A percentile compares a stretch with the other conserved stretches of the same genome.
phyloP scores from a whole-genome alignment of 768 basidiomycete species.

The Sistotremastrum niveocremeum region DNA sequence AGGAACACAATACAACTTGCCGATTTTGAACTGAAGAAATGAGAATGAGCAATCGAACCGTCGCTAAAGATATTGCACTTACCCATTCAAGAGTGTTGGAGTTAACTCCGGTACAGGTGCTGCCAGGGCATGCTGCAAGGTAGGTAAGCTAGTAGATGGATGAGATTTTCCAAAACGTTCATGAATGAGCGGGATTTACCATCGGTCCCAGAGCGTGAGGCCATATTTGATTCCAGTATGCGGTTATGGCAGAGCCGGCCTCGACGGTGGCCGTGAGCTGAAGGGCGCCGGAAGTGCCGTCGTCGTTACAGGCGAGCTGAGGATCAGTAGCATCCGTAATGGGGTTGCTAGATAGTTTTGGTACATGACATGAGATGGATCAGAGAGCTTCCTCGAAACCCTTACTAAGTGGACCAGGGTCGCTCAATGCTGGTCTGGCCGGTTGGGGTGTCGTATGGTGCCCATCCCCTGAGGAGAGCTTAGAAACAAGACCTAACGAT shows the following conservation, averaged over 20 bases:
- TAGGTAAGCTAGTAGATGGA: slow-evolving; percentile 3
- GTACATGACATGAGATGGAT: not conserved
- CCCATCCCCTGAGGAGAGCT: slow-evolving; percentile 1
- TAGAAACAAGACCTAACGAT: not conserved
- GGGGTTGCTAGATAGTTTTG: slow-evolving; percentile 1
- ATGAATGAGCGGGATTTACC: not conserved
- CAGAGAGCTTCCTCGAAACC: not conserved
- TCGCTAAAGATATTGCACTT: not conserved
- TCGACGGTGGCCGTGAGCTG: slow-evolving; percentile 6
- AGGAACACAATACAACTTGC: not conserved
- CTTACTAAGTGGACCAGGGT: slow-evolving; percentile 8
- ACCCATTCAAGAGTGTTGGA: slow-evolving; percentile 7
- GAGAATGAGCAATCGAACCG: not conserved
- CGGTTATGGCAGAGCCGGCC: slow-evolving; percentile 6
- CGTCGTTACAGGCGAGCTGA: slow-evolving; percentile 6
- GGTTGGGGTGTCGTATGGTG: slow-evolving; percentile 3
- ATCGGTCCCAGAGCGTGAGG: slow-evolving; percentile 3
- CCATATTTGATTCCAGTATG: slow-evolving; percentile 7
- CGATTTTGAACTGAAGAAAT: slow-evolving; percentile 9
- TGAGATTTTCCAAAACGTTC: not conserved
- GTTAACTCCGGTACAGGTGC: slow-evolving; percentile 6
- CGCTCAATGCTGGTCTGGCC: slow-evolving; percentile 8
- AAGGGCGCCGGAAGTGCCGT: slow-evolving; percentile 5
- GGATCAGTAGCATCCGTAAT: slow-evolving; percentile 6
- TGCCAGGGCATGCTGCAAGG: slow-evolving; percentile 6